A percentile compares a stretch with the other conserved stretches of the same genome.
Evolutionary conservation across 257 asterid genomes (phyloP).

Genomic region (Euphrasia confusa): DNA sequence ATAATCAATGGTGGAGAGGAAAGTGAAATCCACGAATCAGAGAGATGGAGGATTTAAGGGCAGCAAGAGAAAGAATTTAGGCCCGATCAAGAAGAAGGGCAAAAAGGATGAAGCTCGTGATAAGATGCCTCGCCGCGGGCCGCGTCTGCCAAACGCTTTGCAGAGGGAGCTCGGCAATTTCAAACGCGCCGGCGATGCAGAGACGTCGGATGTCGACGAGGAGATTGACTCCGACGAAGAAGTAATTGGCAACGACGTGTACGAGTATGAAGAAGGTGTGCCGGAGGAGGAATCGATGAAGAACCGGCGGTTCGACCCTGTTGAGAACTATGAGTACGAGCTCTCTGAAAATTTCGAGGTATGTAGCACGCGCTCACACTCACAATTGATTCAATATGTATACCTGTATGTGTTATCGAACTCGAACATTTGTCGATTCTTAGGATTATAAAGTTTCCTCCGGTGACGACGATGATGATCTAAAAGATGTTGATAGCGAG

Average conservation of each 20-base stretch:
- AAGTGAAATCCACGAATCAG: conserved; percentile 26
- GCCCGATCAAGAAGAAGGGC: conserved; percentile 17
- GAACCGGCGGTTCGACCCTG: conserved; percentile 69
- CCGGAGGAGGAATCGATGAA: conserved; percentile 78
- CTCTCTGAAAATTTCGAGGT: conserved; percentile 83
- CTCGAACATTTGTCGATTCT: conserved; percentile 7
- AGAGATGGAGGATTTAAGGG: conserved; percentile 22
- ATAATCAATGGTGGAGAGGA: conserved; percentile 40
- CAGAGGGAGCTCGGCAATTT: conserved; percentile 40
- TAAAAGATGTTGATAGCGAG: conserved; percentile 27
- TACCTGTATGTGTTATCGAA: background rate
- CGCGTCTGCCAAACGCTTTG: conserved; percentile 65
- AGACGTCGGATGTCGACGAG: conserved; percentile 31
- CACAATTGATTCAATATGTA: background rate
- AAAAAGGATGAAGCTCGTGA: conserved; percentile 24
- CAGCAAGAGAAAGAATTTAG: conserved; percentile 25
- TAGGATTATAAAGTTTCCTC: conserved; percentile 79
- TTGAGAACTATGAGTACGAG: conserved; percentile 68
- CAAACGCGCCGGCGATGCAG: conserved; percentile 18
- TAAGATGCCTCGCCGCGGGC: conserved; percentile 47
- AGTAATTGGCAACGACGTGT: conserved; percentile 38
- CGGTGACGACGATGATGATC: conserved; percentile 41
- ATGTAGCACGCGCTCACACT: background rate
- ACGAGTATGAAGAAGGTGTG: conserved; percentile 71
- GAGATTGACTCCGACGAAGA: conserved; percentile 33